Percentiles rank a stretch among this genome's conserved stretches.
phyloP scores from a whole-genome alignment of 805 yeast genomes.

The Yamadazyma nakazawae region DNA sequence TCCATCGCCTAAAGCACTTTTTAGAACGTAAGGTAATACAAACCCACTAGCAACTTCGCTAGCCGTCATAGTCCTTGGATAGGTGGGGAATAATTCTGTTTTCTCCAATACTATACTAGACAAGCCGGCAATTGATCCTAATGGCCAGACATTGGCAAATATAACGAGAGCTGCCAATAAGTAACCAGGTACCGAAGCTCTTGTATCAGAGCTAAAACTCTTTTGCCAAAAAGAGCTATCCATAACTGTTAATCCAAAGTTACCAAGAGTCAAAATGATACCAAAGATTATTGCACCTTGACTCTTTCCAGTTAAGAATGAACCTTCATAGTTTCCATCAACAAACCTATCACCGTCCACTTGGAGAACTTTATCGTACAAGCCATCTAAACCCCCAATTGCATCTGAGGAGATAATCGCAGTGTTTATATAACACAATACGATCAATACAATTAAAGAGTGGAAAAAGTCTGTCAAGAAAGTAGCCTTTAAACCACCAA shows the following conservation, averaged over 20 bases:
- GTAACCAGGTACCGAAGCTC: conserved; percentile 37
- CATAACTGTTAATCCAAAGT: conserved; percentile 35
- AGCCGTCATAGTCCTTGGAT: conserved; percentile 27
- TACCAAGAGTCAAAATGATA: conserved; percentile 32
- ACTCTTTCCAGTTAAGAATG: conserved; percentile 35
- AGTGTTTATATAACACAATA: conserved; percentile 26
- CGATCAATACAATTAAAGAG: conserved; percentile 22
- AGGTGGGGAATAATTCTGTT: conserved; percentile 26
- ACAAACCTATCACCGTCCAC: conserved; percentile 20
- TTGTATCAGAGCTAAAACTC: conserved; percentile 32
- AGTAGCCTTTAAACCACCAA: conserved; percentile 52
- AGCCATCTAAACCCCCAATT: conserved; percentile 27
- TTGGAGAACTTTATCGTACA: conserved; percentile 21
- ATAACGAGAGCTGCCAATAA: conserved; percentile 30
- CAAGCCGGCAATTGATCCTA: conserved; percentile 35
- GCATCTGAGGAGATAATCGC: conserved; percentile 22
- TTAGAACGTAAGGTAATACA: conserved; percentile 27
- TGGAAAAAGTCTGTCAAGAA: conserved; percentile 46
- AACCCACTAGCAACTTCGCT: conserved; percentile 29
- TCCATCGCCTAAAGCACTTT: conserved; percentile 29
- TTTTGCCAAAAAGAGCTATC: conserved; percentile 43
- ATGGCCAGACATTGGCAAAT: conserved; percentile 32
- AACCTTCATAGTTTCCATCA: conserved; percentile 33
- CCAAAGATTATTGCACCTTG: conserved; percentile 34
- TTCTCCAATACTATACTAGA: conserved; percentile 28